Conservation (phyloP, 176 grass and related monocot genomes). For the Canna indica region DNA sequence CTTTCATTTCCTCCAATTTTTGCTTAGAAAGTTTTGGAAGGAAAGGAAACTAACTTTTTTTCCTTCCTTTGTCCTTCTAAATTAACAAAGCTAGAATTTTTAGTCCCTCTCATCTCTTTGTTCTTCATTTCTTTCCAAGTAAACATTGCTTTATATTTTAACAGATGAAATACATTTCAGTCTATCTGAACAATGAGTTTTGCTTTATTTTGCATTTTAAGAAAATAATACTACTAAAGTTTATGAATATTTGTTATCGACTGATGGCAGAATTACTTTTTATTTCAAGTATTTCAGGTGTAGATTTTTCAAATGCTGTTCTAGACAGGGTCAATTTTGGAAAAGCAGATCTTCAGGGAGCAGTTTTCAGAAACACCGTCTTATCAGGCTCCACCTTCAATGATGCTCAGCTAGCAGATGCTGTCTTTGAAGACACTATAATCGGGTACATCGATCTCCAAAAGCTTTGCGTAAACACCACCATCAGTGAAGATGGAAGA, state of each 20-base stretch:
- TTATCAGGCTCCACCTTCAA: slow-evolving; percentile 73
- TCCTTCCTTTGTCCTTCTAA: no score
- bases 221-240: background rate
- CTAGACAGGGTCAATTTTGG: slow-evolving; percentile 68
- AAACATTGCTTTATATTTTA: no score
- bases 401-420: slow-evolving; percentile 54
- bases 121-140: no score
- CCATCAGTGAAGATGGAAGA: slow-evolving; percentile 42
- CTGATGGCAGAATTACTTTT: background rate
- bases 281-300: slow-evolving; percentile 35
- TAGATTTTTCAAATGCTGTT: slow-evolving; percentile 83
- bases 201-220: background rate
- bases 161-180: background rate
- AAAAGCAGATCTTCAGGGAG: slow-evolving; percentile 70
- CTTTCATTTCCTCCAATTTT: no score
- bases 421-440: slow-evolving; percentile 71
- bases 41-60: no score
- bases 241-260: background rate
- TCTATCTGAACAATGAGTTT: background rate
- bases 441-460: slow-evolving; percentile 92
- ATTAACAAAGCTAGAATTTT: no score
- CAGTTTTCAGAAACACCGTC: slow-evolving; percentile 66
- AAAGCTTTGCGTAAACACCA: slow-evolving; percentile 73
- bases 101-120: no score
- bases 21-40: no score